phyloP scores from a whole-genome alignment of 768 basidiomycete genomes.

The Lentinula sp. region DNA sequence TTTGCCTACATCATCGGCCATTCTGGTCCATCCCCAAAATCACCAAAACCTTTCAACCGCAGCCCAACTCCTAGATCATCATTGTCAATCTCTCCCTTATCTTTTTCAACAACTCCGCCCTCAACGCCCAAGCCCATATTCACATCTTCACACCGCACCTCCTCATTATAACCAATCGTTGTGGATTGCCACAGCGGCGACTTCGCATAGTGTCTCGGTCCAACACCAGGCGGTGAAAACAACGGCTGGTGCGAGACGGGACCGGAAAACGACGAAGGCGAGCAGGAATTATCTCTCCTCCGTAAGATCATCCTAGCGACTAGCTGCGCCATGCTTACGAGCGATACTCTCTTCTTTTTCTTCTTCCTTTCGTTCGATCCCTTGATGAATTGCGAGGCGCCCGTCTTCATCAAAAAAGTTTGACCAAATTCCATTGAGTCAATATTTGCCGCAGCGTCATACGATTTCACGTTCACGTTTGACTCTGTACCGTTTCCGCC shows the following conservation, averaged over 20 bases:
- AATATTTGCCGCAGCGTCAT: not conserved
- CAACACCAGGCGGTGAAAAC: not conserved
- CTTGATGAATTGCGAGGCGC: not conserved
- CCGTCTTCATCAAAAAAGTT: not conserved
- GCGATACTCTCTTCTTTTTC: not conserved
- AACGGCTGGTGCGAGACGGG: not conserved
- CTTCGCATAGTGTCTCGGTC: not conserved
- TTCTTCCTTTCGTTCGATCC: not conserved
- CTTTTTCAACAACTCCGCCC: not conserved
- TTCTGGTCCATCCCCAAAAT: not conserved
- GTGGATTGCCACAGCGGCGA: not conserved
- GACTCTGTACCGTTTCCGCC: not conserved
- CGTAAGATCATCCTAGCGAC: conserved; percentile 1
- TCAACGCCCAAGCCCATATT: not conserved
- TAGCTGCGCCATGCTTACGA: not conserved
- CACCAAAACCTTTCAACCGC: not conserved
- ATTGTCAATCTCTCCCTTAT: not conserved
- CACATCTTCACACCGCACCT: not conserved
- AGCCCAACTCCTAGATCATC: not conserved
- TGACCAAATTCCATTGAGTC: not conserved
- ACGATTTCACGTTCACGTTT: not conserved
- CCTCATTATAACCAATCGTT: not conserved
- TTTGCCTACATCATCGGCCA: not conserved
- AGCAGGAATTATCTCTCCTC: not conserved
- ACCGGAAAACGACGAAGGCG: not conserved